Evolutionary conservation across 78 protist species (phyloP).

Genomic region (Ministeria vibrans): DNA sequence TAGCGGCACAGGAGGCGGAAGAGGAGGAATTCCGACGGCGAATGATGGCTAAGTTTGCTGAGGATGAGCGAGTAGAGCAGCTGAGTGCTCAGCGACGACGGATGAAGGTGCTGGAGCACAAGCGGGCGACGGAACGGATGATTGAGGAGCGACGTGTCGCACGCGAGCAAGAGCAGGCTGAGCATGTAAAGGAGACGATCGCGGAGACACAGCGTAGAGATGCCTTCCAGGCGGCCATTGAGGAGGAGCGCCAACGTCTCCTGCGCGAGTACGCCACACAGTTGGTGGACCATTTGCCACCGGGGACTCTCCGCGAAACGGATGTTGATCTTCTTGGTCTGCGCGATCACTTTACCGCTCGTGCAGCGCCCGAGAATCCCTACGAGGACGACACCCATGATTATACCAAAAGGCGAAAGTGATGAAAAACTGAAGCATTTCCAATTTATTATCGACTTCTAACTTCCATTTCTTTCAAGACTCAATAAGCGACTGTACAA

Average conservation of each 20-base stretch:
- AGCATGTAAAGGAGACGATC: neutral
- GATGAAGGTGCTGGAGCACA: conserved; percentile 38
- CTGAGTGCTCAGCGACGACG: conserved; percentile 36
- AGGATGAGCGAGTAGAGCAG: conserved; percentile 60
- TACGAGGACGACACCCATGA: too few species aligned
- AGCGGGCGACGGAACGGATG: conserved; percentile 30
- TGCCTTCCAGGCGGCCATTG: neutral
- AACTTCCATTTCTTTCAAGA: too few species aligned
- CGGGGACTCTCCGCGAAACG: too few species aligned
- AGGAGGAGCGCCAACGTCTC: neutral
- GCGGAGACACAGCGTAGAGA: neutral
- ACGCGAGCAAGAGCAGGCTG: neutral
- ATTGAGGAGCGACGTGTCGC: conserved; percentile 29
- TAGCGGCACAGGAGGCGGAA: conserved; percentile 13
- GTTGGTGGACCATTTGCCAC: neutral
- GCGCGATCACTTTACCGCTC: too few species aligned
- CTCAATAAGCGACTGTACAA: too few species aligned
- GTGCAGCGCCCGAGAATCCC: too few species aligned
- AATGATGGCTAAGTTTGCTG: conserved; percentile 57
- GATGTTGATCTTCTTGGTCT: too few species aligned
- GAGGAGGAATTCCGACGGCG: conserved; percentile 33
- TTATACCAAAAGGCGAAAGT: too few species aligned
- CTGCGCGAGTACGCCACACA: neutral
- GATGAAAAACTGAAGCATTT: too few species aligned
- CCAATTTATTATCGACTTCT: too few species aligned